A percentile compares a stretch with the other conserved stretches of the same genome.
Evolutionary conservation across 345 rosid genomes (phyloP).

Genomic region (Citrus mangshanensis): DNA sequence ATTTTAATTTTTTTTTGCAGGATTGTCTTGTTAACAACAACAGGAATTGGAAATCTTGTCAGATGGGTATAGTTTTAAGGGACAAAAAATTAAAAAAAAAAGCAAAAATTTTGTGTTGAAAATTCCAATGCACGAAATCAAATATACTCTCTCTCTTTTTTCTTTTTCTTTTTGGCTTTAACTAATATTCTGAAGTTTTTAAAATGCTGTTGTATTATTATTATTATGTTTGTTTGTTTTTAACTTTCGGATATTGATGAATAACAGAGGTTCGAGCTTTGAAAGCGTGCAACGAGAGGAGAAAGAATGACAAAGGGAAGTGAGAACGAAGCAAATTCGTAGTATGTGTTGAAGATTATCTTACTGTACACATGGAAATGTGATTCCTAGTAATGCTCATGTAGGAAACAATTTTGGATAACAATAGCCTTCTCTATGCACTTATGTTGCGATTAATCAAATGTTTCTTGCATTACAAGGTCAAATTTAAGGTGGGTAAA

Average conservation of each 20-base stretch:
- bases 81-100: no score
- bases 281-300: constrained; percentile 55
- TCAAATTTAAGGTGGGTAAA: neutral
- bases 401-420: neutral
- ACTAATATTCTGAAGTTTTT: neutral
- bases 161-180: neutral
- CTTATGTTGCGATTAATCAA: neutral
- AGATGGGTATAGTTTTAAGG: constrained; percentile 46
- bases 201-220: neutral
- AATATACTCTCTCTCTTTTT: no score
- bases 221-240: neutral
- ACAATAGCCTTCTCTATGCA: neutral
- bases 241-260: constrained; percentile 1
- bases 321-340: constrained; percentile 11
- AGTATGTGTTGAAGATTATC: neutral
- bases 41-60: constrained; percentile 88
- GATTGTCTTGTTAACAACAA: constrained; percentile 70
- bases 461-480: neutral
- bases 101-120: no score
- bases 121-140: neutral
- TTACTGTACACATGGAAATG: neutral
- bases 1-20: constrained; percentile 25
- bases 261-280: constrained; percentile 58
- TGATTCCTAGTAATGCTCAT: neutral
- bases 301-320: constrained; percentile 26